phyloP scores from a whole-genome alignment of 2,329 filamentous ascomycete genomes.

The Fusarium pseudocircinatum region DNA sequence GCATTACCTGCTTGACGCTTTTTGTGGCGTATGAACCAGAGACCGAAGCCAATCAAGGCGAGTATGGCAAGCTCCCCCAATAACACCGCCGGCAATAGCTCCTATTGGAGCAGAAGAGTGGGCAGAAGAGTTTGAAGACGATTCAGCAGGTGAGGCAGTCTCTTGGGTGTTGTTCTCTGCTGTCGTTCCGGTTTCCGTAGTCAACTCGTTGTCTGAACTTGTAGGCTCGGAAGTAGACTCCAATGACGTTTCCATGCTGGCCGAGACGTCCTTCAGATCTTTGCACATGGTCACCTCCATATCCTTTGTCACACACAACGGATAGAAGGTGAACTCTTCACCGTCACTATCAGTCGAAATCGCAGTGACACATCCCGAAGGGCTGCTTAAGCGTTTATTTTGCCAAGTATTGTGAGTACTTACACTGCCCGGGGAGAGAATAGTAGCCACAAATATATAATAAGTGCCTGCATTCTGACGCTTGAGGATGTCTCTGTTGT shows the following conservation, averaged over 20 bases:
- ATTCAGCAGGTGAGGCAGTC: not conserved
- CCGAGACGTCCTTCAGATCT: not conserved
- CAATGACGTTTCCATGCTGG: not conserved
- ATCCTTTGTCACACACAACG: not conserved
- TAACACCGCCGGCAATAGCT: not conserved
- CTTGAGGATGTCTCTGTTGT: not conserved
- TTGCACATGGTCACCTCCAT: not conserved
- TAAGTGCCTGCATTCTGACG: not conserved
- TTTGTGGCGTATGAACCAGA: conserved; percentile 2
- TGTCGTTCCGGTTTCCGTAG: not conserved
- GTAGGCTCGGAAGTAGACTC: not conserved
- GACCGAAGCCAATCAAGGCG: not conserved
- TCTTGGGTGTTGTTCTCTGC: not conserved
- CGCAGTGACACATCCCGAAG: not conserved
- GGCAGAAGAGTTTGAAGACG: not conserved
- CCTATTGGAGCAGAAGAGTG: not conserved
- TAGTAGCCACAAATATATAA: not conserved
- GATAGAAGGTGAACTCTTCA: not conserved
- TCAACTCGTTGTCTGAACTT: not conserved
- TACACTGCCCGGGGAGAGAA: not conserved
- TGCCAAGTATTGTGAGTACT: not conserved
- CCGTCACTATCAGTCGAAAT: not conserved
- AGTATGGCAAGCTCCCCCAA: not conserved
- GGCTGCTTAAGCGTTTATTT: not conserved
- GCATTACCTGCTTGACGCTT: not conserved